Base-by-base conservation (phyloP, 257 asterid species). In the Gentiana straminea region DNA sequence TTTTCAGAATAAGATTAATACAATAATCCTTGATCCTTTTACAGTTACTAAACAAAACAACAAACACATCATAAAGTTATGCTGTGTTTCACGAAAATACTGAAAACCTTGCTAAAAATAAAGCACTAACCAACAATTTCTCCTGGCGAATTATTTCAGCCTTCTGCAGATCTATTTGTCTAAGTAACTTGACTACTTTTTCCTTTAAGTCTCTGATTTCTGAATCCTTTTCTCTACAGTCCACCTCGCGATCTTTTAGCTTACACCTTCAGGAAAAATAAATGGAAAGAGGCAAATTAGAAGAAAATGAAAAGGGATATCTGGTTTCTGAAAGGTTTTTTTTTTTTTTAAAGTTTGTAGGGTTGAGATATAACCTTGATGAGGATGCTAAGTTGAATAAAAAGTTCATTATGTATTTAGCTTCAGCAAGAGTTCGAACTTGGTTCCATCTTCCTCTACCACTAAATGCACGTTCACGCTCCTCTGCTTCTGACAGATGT, bases 401-500 rank as follows among this genome's bases (percentile, higher is more conserved):
- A 66, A 75, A 81, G 70, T 92, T 84, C 99, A 92, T 88, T 52
- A 88, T 73, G 62, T 80, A 73, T 77, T 80, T 88, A 3, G 97
- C 95, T 68, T 92, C 99, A 43, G 94, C 79, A 49, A 92, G 79
- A 61, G 94, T 72, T 52, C 93, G 88, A 51, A 92, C 85, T 73
- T 88, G 97, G 70, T 81, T 88, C 99, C 97, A 92, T 68, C 99
- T 75, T 54, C 95, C 99, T 69, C 84, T 73, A 52, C 97, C 97
- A 74, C 93, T 81, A 70, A 83, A 87, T 60, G 97, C 81, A 11
- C 97, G 82, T 57, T 88, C 99, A 56, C 95, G 86, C 79, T 92
- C 99, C 76, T 83, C 97, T 13, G 94, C 99, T 74, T 92, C 99
- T 47, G 99, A 92, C 58, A 92, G 75, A 48, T 92, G 99, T 50